A percentile compares a stretch with the other conserved stretches of the same genome.
phyloP scores from a whole-genome alignment of 495 filamentous ascomycete genomes.

The Letharia lupina region DNA sequence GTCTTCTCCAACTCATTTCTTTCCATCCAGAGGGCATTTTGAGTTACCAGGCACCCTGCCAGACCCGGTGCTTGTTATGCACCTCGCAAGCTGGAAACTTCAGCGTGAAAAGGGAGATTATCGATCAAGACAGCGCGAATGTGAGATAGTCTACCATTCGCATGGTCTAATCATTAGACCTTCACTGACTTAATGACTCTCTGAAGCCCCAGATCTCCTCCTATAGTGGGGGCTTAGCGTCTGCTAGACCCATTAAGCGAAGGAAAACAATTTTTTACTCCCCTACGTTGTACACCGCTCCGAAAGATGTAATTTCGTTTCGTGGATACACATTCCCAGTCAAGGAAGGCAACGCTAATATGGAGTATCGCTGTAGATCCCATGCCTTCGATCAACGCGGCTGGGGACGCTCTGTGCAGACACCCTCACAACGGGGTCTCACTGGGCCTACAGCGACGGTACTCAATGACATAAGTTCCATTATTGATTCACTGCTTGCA shows the following conservation, averaged over 20 bases:
- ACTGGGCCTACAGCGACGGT: slow-evolving; percentile 65
- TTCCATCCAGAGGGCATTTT: background rate
- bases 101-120: background rate
- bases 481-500: slow-evolving; percentile 45
- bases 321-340: background rate
- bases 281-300: background rate
- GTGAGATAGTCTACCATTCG: background rate
- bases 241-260: background rate
- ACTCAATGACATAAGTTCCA: slow-evolving; percentile 65
- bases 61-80: background rate
- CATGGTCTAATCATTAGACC: background rate
- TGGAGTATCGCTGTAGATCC: slow-evolving; percentile 29
- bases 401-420: slow-evolving; percentile 47
- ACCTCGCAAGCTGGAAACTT: background rate
- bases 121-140: background rate
- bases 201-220: background rate
- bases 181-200: background rate
- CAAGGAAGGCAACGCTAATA: background rate
- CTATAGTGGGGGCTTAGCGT: background rate
- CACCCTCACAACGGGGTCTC: slow-evolving; percentile 48
- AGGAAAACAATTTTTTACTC: background rate
- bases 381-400: slow-evolving; percentile 73
- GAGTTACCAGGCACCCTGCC: background rate
- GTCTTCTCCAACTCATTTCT: background rate
- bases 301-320: background rate